Base-by-base conservation (phyloP, 2,329 filamentous ascomycete species). In the Phoma herbarum region DNA sequence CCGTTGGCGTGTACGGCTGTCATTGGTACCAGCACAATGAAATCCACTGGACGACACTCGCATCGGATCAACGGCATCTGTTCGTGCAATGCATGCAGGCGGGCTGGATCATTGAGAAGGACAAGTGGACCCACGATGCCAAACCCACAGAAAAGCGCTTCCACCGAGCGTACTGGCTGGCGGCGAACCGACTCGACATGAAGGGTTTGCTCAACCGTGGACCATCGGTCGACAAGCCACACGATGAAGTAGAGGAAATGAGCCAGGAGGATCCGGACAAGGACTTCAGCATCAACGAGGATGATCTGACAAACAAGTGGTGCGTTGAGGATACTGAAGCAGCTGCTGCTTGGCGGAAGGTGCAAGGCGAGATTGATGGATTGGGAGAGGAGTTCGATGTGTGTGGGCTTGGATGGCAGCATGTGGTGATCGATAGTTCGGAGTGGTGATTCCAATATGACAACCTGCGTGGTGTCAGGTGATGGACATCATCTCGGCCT, bases 121-220 rank as follows among this genome's bases (percentile, higher is more conserved):
- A 56, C 1, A 59, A 42, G 7, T 75, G 72, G 70, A 14, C 25
- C 2, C 14, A 23, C 7, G 45, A 63, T 18, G 63, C 14, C 8
- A 63, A 50, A 3, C 57, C 70, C 2, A 49, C 9, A 1, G 63
- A 71, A n/a, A 63, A 50, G 39, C 63, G 71, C 2, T 75, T 72
- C 31, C 72, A 75, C 42, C 60, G 59, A 1, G 69, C 71, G 8
- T 75, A 75, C 45, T 75, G 71, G 71, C 48, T 68, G 3, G 62
- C 66, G 0, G 73, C 73, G 0, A 69, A 66, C 2, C 57, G 61
- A 48, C 9, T 12, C 4, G 54, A 55, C 2, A 26, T 73, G 7
- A 49, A 51, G 0, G 52, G 41, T 2, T 18, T 75, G 42, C 57
- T 75, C n/a, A 64, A 64, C 18, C 60, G 42, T 22, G 25, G 26